Evolutionary conservation across 352 stramenopile genomes (phyloP).

Genomic region (Saprolegnia parasitica): DNA sequence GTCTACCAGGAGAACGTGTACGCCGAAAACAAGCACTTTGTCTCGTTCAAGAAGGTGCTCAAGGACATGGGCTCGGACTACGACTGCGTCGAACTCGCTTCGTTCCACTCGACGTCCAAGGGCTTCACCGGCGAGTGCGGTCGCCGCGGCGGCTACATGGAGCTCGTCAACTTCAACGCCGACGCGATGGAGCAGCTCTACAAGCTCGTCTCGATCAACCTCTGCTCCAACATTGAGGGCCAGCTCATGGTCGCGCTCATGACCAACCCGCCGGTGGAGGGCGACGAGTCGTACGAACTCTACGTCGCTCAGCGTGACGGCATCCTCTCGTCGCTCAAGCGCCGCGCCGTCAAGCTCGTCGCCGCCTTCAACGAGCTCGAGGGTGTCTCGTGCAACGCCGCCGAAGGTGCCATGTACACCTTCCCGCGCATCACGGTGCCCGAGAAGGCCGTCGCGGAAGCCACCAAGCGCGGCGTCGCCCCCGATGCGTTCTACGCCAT

Average conservation of each 20-base stretch:
- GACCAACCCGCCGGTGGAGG: constrained; percentile 91
- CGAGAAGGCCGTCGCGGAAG: constrained; percentile 75
- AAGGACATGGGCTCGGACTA: constrained; percentile 80
- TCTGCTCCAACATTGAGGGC: constrained; percentile 96
- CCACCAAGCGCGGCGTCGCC: constrained; percentile 61
- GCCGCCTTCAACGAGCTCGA: constrained; percentile 94
- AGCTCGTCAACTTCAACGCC: constrained; percentile 92
- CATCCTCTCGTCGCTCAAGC: constrained; percentile 93
- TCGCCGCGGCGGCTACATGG: constrained; percentile 94
- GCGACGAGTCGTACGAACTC: constrained; percentile 84
- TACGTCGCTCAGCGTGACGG: constrained; percentile 88
- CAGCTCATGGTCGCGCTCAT: constrained; percentile 98
- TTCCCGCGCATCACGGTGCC: constrained; percentile 95
- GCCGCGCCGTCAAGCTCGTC: constrained; percentile 90
- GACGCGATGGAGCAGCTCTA: constrained; percentile 96
- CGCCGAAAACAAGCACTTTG: constrained; percentile 86
- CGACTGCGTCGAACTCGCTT: constrained; percentile 94
- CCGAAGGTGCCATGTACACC: constrained; percentile 98
- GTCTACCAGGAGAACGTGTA: constrained; percentile 99
- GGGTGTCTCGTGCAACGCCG: constrained; percentile 95
- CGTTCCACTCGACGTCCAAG: constrained; percentile 98
- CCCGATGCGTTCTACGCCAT: constrained; percentile 97
- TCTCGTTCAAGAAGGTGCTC: constrained; percentile 94
- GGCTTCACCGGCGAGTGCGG: constrained; percentile 99
- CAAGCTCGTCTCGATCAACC: constrained; percentile 96